These are phyloP conservation scores for Melanogaster broomeanus DNA, from an alignment of 768 basidiomycete species.

Conservation along the genomic window DNA sequence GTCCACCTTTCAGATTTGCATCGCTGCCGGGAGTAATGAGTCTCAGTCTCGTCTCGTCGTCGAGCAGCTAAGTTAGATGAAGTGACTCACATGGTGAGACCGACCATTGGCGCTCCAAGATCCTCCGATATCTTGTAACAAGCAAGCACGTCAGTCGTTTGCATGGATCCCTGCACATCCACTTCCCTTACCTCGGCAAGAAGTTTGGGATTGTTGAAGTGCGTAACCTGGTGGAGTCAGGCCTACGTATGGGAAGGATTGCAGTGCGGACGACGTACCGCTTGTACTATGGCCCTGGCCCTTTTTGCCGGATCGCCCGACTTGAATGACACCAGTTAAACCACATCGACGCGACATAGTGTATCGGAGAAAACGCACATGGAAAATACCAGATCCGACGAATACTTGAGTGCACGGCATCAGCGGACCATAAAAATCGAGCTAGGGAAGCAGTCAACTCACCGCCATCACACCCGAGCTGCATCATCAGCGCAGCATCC, in stretches of 20 bases:
- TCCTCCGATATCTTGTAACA: conserved; percentile 69
- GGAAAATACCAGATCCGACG: conserved; percentile 97
- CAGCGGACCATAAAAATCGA: not conserved
- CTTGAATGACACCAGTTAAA: conserved; percentile 36
- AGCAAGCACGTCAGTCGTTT: not conserved
- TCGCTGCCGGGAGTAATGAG: conserved; percentile 43
- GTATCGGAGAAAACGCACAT: conserved; percentile 50
- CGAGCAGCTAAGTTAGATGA: not conserved
- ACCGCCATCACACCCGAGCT: conserved; percentile 96
- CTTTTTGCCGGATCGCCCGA: conserved; percentile 93
- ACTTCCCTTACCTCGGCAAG: conserved; percentile 70
- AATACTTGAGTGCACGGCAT: conserved; percentile 61
- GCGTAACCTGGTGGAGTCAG: conserved; percentile 64
- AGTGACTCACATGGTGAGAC: conserved; percentile 76
- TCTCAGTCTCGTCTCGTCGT: not conserved
- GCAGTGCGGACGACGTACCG: conserved; percentile 49
- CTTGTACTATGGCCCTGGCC: conserved; percentile 94
- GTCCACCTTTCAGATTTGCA: conserved; percentile 68
- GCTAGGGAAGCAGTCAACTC: conserved; percentile 25
- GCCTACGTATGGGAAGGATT: conserved; percentile 4
- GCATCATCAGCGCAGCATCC: conserved; percentile 99
- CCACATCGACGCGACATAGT: not conserved
- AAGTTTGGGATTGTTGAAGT: conserved; percentile 92
- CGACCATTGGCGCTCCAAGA: conserved; percentile 92
- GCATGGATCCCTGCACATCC: not conserved